Evolutionary conservation across 257 asterid species (phyloP).

Genomic region (Nemophila menziesii): DNA sequence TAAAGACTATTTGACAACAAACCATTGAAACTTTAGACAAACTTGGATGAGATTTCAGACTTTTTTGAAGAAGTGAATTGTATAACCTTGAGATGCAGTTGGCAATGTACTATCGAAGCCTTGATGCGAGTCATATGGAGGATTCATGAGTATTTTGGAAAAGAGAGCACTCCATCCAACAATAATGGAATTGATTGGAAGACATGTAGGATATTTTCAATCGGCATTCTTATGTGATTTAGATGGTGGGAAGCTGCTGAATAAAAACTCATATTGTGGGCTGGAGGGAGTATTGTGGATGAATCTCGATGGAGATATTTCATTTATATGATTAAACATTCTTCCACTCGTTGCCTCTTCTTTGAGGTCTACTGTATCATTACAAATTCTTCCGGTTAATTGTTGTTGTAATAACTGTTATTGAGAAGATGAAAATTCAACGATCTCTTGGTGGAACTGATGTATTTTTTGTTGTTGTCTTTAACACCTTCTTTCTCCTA

Average conservation of each 20-base stretch:
- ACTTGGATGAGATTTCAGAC: no score
- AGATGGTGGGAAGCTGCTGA: constrained; percentile 35
- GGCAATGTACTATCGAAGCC: no score
- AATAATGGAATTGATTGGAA: constrained; percentile 66
- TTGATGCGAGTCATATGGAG: no score
- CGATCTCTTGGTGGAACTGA: constrained; percentile 84
- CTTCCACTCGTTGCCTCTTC: constrained; percentile 60
- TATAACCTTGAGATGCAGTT: no score
- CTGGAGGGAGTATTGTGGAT: constrained; percentile 85
- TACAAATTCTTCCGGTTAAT: constrained; percentile 70
- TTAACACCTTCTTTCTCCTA: constrained; percentile 70
- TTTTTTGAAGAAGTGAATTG: no score
- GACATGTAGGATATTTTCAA: constrained; percentile 66
- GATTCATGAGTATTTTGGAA: constrained; percentile 45
- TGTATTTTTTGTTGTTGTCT: constrained; percentile 94
- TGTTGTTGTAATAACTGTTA: constrained; percentile 61
- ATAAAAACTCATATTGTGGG: constrained; percentile 38
- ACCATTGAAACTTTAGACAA: no score
- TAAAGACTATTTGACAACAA: no score
- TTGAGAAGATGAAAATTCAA: constrained; percentile 61
- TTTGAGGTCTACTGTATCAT: constrained; percentile 46
- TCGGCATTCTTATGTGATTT: constrained; percentile 55
- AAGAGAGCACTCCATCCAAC: constrained; percentile 54
- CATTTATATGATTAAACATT: constrained; percentile 72
- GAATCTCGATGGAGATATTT: constrained; percentile 85